Base-by-base conservation (phyloP, 257 asterid genomes). In the Nemophila menziesii region DNA sequence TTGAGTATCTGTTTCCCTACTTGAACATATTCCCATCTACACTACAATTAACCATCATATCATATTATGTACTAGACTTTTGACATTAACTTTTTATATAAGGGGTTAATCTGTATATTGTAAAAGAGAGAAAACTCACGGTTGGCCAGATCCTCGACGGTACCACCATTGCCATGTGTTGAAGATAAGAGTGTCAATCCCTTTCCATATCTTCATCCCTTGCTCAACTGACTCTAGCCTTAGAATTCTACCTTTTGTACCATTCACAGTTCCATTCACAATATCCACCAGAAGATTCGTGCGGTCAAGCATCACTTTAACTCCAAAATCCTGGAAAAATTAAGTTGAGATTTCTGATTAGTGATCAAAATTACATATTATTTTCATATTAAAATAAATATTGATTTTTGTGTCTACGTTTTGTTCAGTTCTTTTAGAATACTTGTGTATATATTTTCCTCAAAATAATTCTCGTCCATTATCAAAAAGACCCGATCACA, bases 21-120 rank as follows among this genome's bases (percentile, higher is more conserved):
- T 58, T 73, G 70, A 16, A 82, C 71, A 43, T 56, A 82, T 52
- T 79, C 92, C 92, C 68, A 62, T 16, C 68, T 62, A 20, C 33
- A 55, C 17, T 16, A 1, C 0, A 19, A 12, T 22, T 26, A 3
- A n/a, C 17, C 8, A 14, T 14, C 14, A 10, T 37, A 14, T 38
- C 19, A 8, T 5, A 29, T 5, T 12, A 38, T 38, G 3, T 11
- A 37, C 17, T 38, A 2, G 17, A 4, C 17, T 5, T 37, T 3
- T 37, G 16, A 3, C 9, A n/a, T n/a, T n/a, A n/a, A n/a, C n/a
- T n/a, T 37, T 4, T 37, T 29, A 12, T 12, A 29, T 5, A 29
- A 29, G 6, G 12, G 6, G 12, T 29, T n/a, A n/a, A n/a, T n/a
- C n/a, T n/a, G n/a, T n/a, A n/a, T n/a, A n/a, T n/a, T n/a, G n/a